Evolutionary conservation across 495 filamentous ascomycete genomes (phyloP), one percentile per base, ranked within the genome.

Genomic region (Filosporella fistucella): DNA sequence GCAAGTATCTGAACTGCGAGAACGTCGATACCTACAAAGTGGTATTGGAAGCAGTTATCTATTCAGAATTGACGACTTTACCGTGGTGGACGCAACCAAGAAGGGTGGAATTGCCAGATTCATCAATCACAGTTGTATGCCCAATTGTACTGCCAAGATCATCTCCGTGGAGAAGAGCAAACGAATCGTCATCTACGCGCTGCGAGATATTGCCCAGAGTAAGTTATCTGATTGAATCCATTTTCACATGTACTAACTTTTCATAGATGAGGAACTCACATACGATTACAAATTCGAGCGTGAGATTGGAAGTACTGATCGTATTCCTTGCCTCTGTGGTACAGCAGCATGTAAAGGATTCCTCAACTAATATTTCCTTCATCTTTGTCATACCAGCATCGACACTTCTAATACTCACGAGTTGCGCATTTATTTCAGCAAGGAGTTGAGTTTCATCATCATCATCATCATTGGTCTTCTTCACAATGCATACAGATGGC

Each of bases 241-340:
- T 44, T 3, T 30, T 24, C 28, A 34, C 26, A 13, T 11, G 37
- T 63, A 56, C 75, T 84, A 65, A 84, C 70, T 41, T 37, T 22
- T 50, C 10, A 41, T 20, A 98, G 93, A 96, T 61, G 93, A 98
- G 69, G 93, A 98, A 67, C 80, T 98, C 52, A 98, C 93, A 3
- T 98, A 98, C 73, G 93, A 98, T 72, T 98, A 98, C 77, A 98
- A 98, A 68, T 98, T 98, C 65, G 93, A 98, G 72, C 84, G 94
- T 54, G 93, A 98, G 64, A 86, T 94, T 63, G 89, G 87, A 51
- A 91, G 87, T 56, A 81, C 89, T 53, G 94, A 98, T 66, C 88
- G 93, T 47, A 95, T 98, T 55, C 93, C 93, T 18, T 98, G 93
- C 68, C 80, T 98, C 29, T 98, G 93, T 68, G 93, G 93, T 37